Conservation (phyloP, 805 yeast species). For the Candida taoyuanica region DNA sequence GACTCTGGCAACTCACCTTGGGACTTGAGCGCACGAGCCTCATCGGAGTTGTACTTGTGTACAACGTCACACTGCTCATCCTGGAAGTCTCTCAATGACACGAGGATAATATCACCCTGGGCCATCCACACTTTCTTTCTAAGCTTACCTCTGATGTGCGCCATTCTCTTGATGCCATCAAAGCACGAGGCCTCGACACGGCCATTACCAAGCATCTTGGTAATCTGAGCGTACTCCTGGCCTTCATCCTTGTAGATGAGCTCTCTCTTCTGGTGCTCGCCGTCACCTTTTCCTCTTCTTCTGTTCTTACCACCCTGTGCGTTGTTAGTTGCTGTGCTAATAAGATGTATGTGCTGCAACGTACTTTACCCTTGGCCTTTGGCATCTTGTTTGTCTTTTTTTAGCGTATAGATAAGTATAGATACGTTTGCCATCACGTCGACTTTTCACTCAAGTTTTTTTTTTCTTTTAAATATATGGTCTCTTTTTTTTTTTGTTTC, state of each 20-base stretch:
- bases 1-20: slow-evolving; percentile 97
- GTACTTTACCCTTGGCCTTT: slow-evolving; percentile 57
- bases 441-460: slow-evolving; percentile 13
- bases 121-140: slow-evolving; percentile 99
- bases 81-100: slow-evolving; percentile 96
- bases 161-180: slow-evolving; percentile 91
- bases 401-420: too few species aligned
- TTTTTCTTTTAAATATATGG: too few species aligned
- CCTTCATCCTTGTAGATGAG: slow-evolving; percentile 89
- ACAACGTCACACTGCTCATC: slow-evolving; percentile 98
- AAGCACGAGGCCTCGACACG: slow-evolving; percentile 94
- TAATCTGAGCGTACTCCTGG: slow-evolving; percentile 97
- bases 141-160: slow-evolving; percentile 97
- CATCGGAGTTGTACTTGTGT: slow-evolving; percentile 94
- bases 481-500: not conserved
- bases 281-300: slow-evolving; percentile 97
- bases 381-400: slow-evolving; percentile 47
- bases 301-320: slow-evolving; percentile 75
- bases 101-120: slow-evolving; percentile 95
- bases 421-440: slow-evolving; percentile 4
- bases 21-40: slow-evolving; percentile 92
- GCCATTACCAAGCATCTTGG: slow-evolving; percentile 98
- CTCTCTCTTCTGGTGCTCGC: slow-evolving; percentile 90
- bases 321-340: slow-evolving; percentile 23
- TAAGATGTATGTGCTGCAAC: slow-evolving; percentile 15